Conservation (phyloP, 2,329 filamentous ascomycete genomes). For the Microcera coccophila region DNA sequence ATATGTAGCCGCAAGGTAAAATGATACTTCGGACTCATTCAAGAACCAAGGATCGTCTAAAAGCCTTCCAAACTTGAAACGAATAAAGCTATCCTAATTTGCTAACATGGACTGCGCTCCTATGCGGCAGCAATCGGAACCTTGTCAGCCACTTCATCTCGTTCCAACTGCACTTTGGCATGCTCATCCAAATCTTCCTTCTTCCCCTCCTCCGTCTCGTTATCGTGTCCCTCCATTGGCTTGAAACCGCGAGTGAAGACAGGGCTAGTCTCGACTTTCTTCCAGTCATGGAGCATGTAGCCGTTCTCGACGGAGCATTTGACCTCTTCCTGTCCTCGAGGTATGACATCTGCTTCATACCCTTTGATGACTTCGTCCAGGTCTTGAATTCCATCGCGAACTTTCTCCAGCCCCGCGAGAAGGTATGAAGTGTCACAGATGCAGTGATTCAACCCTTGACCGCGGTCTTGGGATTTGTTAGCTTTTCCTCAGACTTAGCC, state of each 20-base stretch:
- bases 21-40: no score
- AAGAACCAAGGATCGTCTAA: no score
- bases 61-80: no score
- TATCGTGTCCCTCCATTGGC: slow-evolving; percentile 21
- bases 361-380: slow-evolving; percentile 6
- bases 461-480: slow-evolving; percentile 11
- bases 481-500: not conserved
- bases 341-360: slow-evolving; percentile 20
- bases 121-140: not conserved
- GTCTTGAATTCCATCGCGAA: not conserved
- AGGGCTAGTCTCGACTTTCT: slow-evolving; percentile 17
- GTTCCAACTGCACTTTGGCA: not conserved
- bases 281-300: slow-evolving; percentile 22
- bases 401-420: slow-evolving; percentile 7
- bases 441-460: slow-evolving; percentile 22
- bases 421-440: slow-evolving; percentile 18
- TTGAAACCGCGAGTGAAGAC: slow-evolving; percentile 22
- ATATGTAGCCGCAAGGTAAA: no score
- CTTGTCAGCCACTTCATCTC: not conserved
- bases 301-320: slow-evolving; percentile 22
- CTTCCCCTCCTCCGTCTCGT: not conserved
- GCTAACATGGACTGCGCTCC: not conserved
- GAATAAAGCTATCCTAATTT: not conserved
- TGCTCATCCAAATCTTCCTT: slow-evolving; percentile 2
- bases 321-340: slow-evolving; percentile 20